These are phyloP conservation scores for Alternaria sp. DNA, from an alignment of 2,329 filamentous ascomycete species.

Conservation along the genomic window DNA sequence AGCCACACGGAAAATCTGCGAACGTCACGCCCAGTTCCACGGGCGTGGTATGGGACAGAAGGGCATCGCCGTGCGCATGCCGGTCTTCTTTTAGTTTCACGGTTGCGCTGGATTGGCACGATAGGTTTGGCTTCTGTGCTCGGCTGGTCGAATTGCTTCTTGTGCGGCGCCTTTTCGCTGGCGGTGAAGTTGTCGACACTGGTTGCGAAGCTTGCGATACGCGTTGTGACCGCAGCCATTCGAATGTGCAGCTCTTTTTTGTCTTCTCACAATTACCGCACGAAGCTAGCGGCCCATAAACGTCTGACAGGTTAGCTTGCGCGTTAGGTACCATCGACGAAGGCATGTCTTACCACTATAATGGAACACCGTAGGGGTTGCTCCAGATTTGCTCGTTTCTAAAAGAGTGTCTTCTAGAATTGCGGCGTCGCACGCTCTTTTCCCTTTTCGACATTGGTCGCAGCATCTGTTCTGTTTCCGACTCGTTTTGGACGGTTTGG, in stretches of 20 bases:
- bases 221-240: constrained; percentile 50
- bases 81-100: background rate
- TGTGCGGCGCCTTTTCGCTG: constrained; percentile 40
- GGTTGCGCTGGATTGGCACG: background rate
- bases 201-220: constrained; percentile 36
- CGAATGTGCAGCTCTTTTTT: constrained; percentile 54
- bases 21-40: constrained; percentile 35
- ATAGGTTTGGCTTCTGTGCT: constrained; percentile 4
- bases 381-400: constrained; percentile 28
- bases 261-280: constrained; percentile 55
- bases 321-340: background rate
- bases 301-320: constrained; percentile 35
- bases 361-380: constrained; percentile 39
- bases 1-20: constrained; percentile 35
- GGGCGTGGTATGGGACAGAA: constrained; percentile 9
- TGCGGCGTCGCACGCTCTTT: constrained; percentile 53
- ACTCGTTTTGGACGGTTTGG: constrained; percentile 41
- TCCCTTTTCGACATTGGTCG: constrained; percentile 56
- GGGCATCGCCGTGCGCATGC: background rate
- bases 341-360: constrained; percentile 40
- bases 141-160: constrained; percentile 17
- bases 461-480: constrained; percentile 54
- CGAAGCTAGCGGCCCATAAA: constrained; percentile 42
- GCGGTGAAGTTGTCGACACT: constrained; percentile 23
- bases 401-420: constrained; percentile 44